Evolutionary conservation across 169 alveolate genomes (phyloP).

Genomic region (Eimeria sp.): DNA sequence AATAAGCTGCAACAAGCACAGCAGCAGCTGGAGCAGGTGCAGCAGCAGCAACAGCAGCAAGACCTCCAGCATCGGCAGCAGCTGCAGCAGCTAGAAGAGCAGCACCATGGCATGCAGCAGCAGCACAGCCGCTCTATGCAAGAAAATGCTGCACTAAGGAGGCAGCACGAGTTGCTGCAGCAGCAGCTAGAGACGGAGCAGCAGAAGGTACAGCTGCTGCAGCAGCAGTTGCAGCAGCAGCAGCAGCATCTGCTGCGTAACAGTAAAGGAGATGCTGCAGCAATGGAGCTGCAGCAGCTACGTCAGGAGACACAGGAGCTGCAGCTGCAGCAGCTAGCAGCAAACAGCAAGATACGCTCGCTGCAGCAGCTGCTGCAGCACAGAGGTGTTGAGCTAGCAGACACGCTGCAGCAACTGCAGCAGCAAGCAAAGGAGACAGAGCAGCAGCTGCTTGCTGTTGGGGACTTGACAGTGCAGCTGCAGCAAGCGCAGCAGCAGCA

Average conservation of each 20-base stretch:
- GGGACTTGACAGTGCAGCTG: slow-evolving; percentile 5
- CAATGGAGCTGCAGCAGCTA: slow-evolving; percentile 63
- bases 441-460: slow-evolving; percentile 46
- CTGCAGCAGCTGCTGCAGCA: slow-evolving; percentile 78
- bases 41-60: slow-evolving; percentile 39
- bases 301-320: slow-evolving; percentile 66
- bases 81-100: slow-evolving; percentile 39
- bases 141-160: slow-evolving; percentile 34
- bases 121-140: slow-evolving; percentile 14
- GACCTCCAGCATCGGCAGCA: slow-evolving; percentile 54
- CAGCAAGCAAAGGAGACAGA: slow-evolving; percentile 69
- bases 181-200: slow-evolving; percentile 54
- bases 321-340: slow-evolving; percentile 80
- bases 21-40: slow-evolving; percentile 73
- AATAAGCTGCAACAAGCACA: slow-evolving; percentile 46
- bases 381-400: background rate
- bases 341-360: slow-evolving; percentile 46
- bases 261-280: slow-evolving; percentile 46
- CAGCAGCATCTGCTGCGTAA: slow-evolving; percentile 42
- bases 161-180: slow-evolving; percentile 65
- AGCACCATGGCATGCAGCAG: slow-evolving; percentile 54
- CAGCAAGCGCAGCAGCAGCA: slow-evolving; percentile 52
- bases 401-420: slow-evolving; percentile 66
- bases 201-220: slow-evolving; percentile 14
- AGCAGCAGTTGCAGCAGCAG: slow-evolving; percentile 58